Evolutionary conservation across 371 early-diverging fungal species (phyloP), one percentile per base, ranked within the genome.

Genomic region (Umbelopsis sp.): DNA sequence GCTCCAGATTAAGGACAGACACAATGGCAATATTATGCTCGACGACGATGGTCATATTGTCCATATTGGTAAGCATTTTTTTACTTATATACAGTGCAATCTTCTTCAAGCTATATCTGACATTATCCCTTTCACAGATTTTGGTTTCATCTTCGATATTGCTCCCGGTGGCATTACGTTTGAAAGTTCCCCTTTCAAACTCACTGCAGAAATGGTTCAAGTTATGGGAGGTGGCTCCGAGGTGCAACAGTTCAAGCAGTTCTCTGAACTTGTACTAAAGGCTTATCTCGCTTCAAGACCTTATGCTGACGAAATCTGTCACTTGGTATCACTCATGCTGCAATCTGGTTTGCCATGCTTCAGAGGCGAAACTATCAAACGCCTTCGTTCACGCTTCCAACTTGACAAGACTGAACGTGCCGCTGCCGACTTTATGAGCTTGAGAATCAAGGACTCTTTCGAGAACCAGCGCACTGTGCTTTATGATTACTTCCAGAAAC

Each of bases 1-100:
- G 67, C 84, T 99, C 41, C 96, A 97, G 74, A 94, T 99, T 79
- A 99, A 99, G 80, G 99, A 99, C 84, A 90, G 99, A 29, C 99
- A 99, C 81, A 99, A 99, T 78, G 99, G 99, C 63, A 99, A 99
- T 80, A 99, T 99, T 69, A 98, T 99, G 99, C 82, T 99, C 69
- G 99, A 99, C 72, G 93, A 96, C 63, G 86, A 93, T 63, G 99
- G 99, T 0, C 97, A 99, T 77, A 92, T 99, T 37, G 88, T 99
- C 71, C 99, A 99, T 76, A 99, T 99, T 67, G 94, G 92, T 91
- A 83, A 66, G 77, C 64, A 3, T 44, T 44, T 9, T 3, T 46
- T 14, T 38, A 29, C 12, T 14, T 57, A 12, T 11, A 52, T 20
- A 29, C 5, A 48, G 16, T 7, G 4, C 1, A 5, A 16, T 16